These are phyloP conservation scores for Aureococcus anophagefferens DNA, from an alignment of 108 stramenopile species.

Conservation along the genomic window DNA sequence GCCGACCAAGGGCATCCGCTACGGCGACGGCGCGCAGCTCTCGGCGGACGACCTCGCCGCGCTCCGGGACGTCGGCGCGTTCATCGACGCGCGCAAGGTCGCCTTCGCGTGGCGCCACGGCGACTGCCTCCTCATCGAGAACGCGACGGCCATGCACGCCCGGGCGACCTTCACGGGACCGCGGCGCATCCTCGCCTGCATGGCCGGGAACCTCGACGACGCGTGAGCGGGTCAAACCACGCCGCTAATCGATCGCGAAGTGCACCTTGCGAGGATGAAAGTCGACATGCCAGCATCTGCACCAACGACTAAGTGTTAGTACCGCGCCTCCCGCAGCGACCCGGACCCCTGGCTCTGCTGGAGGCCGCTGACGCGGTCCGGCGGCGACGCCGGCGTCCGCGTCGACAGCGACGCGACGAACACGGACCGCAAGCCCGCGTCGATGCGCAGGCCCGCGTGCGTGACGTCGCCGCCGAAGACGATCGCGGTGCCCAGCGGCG, in stretches of 20 bases:
- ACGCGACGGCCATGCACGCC: conserved; percentile 27
- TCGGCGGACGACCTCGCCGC: conserved; percentile 4
- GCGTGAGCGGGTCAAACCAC: no score
- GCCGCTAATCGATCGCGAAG: no score
- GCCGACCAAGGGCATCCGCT: no score
- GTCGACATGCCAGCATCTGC: no score
- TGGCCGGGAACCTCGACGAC: no score
- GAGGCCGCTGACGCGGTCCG: conserved; percentile 20
- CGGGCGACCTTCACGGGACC: conserved; percentile 16
- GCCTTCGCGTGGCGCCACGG: conserved; percentile 29
- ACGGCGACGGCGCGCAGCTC: conserved; percentile 22
- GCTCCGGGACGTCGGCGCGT: conserved; percentile 8
- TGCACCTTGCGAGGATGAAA: no score
- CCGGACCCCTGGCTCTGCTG: not conserved
- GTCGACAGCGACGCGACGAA: conserved; percentile 26
- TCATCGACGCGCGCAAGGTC: conserved; percentile 12
- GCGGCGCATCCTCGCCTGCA: conserved; percentile 11
- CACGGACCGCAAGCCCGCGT: conserved; percentile 16
- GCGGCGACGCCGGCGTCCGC: conserved; percentile 16
- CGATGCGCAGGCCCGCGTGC: conserved; percentile 29
- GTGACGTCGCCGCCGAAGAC: conserved; percentile 37
- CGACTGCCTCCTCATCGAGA: conserved; percentile 33
- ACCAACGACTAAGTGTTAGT: no score
- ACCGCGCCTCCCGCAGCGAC: no score
- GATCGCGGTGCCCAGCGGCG: conserved; percentile 27